Percentiles rank a stretch among this genome's conserved stretches.
Evolutionary conservation across 495 filamentous ascomycete species (phyloP).

Genomic region (Penicillium maclennaniae): DNA sequence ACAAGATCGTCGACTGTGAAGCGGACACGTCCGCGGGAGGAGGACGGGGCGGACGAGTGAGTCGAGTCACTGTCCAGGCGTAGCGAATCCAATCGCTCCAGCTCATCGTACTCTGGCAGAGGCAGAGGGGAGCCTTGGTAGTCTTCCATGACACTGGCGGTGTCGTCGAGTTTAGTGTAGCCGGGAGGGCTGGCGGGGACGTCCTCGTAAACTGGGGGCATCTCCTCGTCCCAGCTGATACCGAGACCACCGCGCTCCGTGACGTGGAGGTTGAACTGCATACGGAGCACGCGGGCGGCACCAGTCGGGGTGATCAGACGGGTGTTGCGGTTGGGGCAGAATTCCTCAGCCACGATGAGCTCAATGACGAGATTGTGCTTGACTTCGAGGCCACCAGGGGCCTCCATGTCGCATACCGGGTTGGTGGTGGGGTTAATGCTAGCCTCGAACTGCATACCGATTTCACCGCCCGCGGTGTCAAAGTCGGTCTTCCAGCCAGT

Average conservation of each 20-base stretch:
- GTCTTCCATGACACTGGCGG: slow-evolving; percentile 39
- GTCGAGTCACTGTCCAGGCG: slow-evolving; percentile 38
- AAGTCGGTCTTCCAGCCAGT: slow-evolving; percentile 97
- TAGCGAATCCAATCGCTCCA: slow-evolving; percentile 44
- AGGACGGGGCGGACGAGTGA: slow-evolving; percentile 27
- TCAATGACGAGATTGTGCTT: slow-evolving; percentile 86
- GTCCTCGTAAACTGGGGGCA: slow-evolving; percentile 91
- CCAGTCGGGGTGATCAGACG: slow-evolving; percentile 79
- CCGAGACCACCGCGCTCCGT: slow-evolving; percentile 85
- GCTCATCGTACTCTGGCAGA: slow-evolving; percentile 39
- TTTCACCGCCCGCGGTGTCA: slow-evolving; percentile 60
- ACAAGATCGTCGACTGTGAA: slow-evolving; percentile 26
- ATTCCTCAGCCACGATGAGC: slow-evolving; percentile 92
- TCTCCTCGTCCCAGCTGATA: slow-evolving; percentile 96
- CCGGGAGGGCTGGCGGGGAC: slow-evolving; percentile 83
- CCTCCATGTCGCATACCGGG: slow-evolving; percentile 75
- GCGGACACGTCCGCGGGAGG: slow-evolving; percentile 15
- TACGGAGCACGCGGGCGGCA: slow-evolving; percentile 83
- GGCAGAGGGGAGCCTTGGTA: slow-evolving; percentile 42
- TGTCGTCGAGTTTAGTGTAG: slow-evolving; percentile 53
- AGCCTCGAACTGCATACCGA: slow-evolving; percentile 81
- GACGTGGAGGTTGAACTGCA: slow-evolving; percentile 79
- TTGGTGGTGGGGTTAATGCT: slow-evolving; percentile 57
- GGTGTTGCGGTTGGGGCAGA: slow-evolving; percentile 65
- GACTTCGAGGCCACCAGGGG: slow-evolving; percentile 71